A percentile compares a stretch with the other conserved stretches of the same genome.
Evolutionary conservation across 306 rosid genomes (phyloP).

Genomic region (Corylus heterophylla): DNA sequence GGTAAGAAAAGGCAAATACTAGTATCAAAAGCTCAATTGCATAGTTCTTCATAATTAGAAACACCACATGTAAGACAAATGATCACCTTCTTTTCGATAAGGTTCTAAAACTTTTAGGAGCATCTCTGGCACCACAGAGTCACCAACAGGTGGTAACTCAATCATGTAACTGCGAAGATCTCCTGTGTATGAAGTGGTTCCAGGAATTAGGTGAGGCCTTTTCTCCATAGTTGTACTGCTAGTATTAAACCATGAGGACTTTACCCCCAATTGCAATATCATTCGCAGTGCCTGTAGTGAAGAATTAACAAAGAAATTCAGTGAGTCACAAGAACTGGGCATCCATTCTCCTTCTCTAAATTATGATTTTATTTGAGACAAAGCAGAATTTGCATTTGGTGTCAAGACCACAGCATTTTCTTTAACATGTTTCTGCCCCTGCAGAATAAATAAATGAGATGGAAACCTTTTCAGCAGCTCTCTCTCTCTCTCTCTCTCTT

Average conservation of each 20-base stretch:
- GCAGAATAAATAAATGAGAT: not conserved
- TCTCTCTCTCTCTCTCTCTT: not conserved
- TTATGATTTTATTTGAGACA: not conserved
- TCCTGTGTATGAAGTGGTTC: constrained; percentile 58
- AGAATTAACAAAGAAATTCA: constrained; percentile 22
- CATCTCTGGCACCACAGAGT: constrained; percentile 90
- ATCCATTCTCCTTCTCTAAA: constrained; percentile 1
- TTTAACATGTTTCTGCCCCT: not conserved
- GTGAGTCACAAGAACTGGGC: constrained; percentile 4
- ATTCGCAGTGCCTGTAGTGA: constrained; percentile 77
- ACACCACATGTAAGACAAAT: constrained; percentile 22
- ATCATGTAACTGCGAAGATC: constrained; percentile 90
- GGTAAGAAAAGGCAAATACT: constrained; percentile 28
- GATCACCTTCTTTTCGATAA: constrained; percentile 82
- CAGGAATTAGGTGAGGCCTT: constrained; percentile 81
- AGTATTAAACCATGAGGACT: constrained; percentile 95
- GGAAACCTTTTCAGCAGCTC: not conserved
- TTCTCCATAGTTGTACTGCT: constrained; percentile 66
- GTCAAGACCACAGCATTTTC: not conserved
- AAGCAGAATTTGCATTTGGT: constrained; percentile 1
- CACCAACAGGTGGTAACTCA: constrained; percentile 73
- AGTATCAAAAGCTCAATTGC: constrained; percentile 5
- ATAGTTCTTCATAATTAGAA: constrained; percentile 28
- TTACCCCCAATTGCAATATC: constrained; percentile 94
- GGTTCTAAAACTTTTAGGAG: constrained; percentile 93